Base-by-base conservation (phyloP, 495 filamentous ascomycete species). In the Penicillium odoratum region DNA sequence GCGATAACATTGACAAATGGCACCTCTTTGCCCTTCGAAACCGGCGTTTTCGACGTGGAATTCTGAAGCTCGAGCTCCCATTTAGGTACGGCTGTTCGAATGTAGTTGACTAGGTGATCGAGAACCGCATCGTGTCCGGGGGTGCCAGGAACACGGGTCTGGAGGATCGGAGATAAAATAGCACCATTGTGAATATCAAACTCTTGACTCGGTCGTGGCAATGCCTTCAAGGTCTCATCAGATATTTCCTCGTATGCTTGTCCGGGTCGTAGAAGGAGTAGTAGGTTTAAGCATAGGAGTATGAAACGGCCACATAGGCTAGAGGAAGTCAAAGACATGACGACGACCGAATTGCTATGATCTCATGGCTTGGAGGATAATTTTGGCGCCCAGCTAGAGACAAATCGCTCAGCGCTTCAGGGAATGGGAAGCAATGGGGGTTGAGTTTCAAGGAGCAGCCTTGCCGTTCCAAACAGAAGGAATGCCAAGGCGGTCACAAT, bases 1-100 rank as follows among this genome's bases (percentile, higher is more conserved):
- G 91, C 85, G 49, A 97, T 87, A 40, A 98, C 75, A 66, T 98
- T 98, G 50, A 81, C 72, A 69, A 98, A 98, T 0, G 91, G 91
- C 0, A 98, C 75, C 13, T 88, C 77, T 46, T 76, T 82, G 29
- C 82, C 77, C 3, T 86, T 83, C 0, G 88, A 87, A 0, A 82
- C 77, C 0, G 94, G 94, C 0, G 94, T 97, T 51, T 73, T 88
- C 7, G 85, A 82, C 0, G 91, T 93, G 0, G 89, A 93, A 69
- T 97, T 98, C 59, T 96, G 93, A 63, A 89, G 89, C 29, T 85
- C 79, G 45, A 97, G 71, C 3, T 74, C 81, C 94, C 95, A 98
- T 45, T 83, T 69, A 0, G 92, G 92, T 3, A 98, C 83, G 28
- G 84, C 73, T 5, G 73, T 78, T 6, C 72, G 69, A 69, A 97